These are phyloP conservation scores for Monosporozyma servazzii DNA, from an alignment of 805 yeast species.

Conservation along the genomic window DNA sequence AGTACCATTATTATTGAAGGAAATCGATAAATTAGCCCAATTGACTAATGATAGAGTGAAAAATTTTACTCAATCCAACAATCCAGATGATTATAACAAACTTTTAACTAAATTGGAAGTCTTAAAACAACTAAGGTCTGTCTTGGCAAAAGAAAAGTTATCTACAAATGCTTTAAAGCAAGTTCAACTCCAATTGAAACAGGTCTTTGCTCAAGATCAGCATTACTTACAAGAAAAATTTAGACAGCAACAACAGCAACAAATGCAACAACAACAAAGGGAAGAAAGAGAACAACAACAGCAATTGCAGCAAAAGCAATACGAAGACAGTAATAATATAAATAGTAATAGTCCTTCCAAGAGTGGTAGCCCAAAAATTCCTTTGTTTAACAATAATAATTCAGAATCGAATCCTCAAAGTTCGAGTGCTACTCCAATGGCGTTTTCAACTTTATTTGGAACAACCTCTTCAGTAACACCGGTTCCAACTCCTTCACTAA, in stretches of 20 bases:
- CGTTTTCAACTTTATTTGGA: slow-evolving; percentile 18
- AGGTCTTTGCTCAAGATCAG: slow-evolving; percentile 32
- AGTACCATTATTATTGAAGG: slow-evolving; percentile 26
- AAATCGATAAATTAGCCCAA: slow-evolving; percentile 30
- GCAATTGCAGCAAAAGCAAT: not conserved
- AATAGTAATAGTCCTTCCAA: not conserved
- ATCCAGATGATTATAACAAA: slow-evolving; percentile 20
- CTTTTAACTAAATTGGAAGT: slow-evolving; percentile 28
- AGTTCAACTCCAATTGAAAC: slow-evolving; percentile 35
- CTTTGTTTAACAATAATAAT: slow-evolving; percentile 2
- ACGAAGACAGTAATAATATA: not conserved
- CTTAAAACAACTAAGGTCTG: slow-evolving; percentile 29
- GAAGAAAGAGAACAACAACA: slow-evolving; percentile 1
- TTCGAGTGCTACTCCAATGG: not conserved
- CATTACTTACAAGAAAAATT: slow-evolving; percentile 22
- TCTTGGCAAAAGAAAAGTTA: slow-evolving; percentile 28
- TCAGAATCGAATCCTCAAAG: not conserved
- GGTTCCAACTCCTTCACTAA: not conserved
- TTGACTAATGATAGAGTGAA: slow-evolving; percentile 29
- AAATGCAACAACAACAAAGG: slow-evolving; percentile 9
- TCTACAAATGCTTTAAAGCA: slow-evolving; percentile 26
- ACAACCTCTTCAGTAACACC: slow-evolving; percentile 3
- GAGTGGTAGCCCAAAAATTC: slow-evolving; percentile 3
- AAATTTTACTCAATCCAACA: slow-evolving; percentile 16
- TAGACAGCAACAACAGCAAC: slow-evolving; percentile 23